Conservation (phyloP, 257 asterid genomes). For the Plantago major region DNA sequence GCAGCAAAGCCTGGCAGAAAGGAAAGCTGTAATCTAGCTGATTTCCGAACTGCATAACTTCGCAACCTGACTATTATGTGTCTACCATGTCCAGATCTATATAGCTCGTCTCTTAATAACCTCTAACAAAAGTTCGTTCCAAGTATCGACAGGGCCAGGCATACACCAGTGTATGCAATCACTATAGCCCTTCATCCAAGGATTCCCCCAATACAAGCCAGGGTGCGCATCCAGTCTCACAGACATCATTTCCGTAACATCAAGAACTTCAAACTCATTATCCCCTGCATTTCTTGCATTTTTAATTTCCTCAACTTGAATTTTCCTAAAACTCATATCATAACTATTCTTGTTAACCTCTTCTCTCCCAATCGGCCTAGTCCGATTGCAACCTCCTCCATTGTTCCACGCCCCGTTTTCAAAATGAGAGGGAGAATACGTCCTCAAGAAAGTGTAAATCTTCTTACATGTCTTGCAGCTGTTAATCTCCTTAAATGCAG, state of each 20-base stretch:
- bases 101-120: conserved; percentile 19
- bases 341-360: conserved; percentile 13
- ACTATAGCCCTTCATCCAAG: conserved; percentile 37
- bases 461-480: conserved; percentile 27
- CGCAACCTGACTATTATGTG: no score
- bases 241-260: conserved; percentile 37
- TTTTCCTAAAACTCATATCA: conserved; percentile 24
- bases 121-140: conserved; percentile 51
- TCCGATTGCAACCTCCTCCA: conserved; percentile 41
- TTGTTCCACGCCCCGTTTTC: conserved; percentile 43
- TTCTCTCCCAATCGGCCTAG: conserved; percentile 25
- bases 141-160: conserved; percentile 53
- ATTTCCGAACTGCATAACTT: no score
- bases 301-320: conserved; percentile 35
- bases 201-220: conserved; percentile 33
- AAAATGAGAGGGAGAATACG: conserved; percentile 41
- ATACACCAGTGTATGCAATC: conserved; percentile 62
- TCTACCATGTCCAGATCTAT: no score
- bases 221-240: conserved; percentile 50
- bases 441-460: conserved; percentile 24
- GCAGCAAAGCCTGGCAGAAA: no score
- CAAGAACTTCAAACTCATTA: conserved; percentile 31
- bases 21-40: no score
- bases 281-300: conserved; percentile 18
- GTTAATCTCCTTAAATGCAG: conserved; percentile 32